phyloP scores from a whole-genome alignment of 73 alveolate genomes.

The Blepharisma japonicum region DNA sequence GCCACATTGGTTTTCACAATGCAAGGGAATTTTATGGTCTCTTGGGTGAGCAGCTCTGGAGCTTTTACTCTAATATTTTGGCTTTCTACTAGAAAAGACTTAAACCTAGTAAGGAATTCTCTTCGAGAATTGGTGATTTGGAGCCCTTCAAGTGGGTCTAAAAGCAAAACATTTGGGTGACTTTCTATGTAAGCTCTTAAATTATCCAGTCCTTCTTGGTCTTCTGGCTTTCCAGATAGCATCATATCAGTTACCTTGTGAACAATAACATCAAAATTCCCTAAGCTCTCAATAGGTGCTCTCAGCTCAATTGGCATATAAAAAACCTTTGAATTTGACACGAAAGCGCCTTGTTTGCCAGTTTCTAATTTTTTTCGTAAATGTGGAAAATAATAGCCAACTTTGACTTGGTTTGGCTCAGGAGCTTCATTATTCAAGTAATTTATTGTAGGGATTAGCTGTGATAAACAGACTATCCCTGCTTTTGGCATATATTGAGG shows the following conservation, averaged over 20 bases:
- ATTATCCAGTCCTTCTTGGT: neutral
- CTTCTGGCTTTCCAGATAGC: slow-evolving; percentile 3
- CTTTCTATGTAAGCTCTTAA: neutral
- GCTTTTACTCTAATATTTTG: neutral
- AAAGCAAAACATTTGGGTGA: neutral
- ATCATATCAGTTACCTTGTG: slow-evolving; percentile 19
- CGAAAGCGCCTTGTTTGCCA: slow-evolving; percentile 18
- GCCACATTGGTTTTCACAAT: slow-evolving; percentile 30
- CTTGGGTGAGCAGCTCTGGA: slow-evolving; percentile 15
- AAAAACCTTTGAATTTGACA: neutral
- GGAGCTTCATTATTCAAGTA: neutral
- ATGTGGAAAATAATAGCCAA: slow-evolving; percentile 27
- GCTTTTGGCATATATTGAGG: slow-evolving; percentile 14
- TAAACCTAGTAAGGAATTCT: neutral
- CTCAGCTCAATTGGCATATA: slow-evolving; percentile 28
- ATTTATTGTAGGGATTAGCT: neutral
- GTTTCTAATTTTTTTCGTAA: slow-evolving; percentile 20
- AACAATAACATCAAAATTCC: slow-evolving; percentile 27
- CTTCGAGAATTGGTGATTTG: neutral
- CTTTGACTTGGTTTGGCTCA: slow-evolving; percentile 1
- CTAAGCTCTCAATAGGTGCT: slow-evolving; percentile 27
- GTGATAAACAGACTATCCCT: slow-evolving; percentile 19
- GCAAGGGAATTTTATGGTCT: neutral
- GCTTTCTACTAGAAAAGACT: neutral
- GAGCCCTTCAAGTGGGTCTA: slow-evolving; percentile 23